Evolutionary conservation across 2,329 filamentous ascomycete genomes (phyloP).

Genomic region (Microcyclosporella mali): DNA sequence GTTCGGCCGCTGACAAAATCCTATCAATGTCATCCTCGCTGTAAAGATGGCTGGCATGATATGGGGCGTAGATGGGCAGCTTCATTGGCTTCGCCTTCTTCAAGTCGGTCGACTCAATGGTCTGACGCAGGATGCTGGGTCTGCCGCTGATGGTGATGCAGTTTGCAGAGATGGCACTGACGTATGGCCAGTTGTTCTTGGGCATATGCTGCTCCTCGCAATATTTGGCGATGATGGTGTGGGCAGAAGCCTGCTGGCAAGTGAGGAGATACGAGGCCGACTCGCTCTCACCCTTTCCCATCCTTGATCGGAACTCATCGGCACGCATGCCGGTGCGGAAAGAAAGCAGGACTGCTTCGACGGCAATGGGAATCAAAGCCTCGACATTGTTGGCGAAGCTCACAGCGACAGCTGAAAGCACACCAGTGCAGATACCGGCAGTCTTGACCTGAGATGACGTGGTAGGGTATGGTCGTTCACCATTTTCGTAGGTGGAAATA

Average conservation of each 20-base stretch:
- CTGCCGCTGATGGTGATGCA: conserved; percentile 4
- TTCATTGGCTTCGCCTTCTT: not conserved
- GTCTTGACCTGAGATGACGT: not conserved
- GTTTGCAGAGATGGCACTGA: conserved; percentile 1
- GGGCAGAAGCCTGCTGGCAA: not conserved
- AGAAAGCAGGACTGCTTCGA: conserved; percentile 35
- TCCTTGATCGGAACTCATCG: too few relatives aligned
- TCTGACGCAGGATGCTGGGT: conserved; percentile 4
- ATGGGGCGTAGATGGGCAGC: conserved; percentile 14
- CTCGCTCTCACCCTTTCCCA: conserved; percentile 1
- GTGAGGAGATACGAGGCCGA: not conserved
- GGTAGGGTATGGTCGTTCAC: not conserved
- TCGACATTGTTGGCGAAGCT: conserved; percentile 12
- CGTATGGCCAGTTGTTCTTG: not conserved
- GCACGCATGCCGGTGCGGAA: conserved; percentile 43
- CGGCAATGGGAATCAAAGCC: conserved; percentile 15
- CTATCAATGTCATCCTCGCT: conserved; percentile 7
- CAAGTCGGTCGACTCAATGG: not conserved
- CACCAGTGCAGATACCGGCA: conserved; percentile 20
- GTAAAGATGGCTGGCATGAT: conserved; percentile 18
- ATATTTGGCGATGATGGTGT: not conserved
- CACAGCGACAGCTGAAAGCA: conserved; percentile 20
- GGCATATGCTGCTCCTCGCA: too few relatives aligned
- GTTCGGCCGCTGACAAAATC: not conserved
- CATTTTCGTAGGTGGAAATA: not conserved